Percentiles rank a stretch among this genome's conserved stretches.
phyloP scores from a whole-genome alignment of 2,329 filamentous ascomycete genomes.

The Pyricularia pennisetigena region DNA sequence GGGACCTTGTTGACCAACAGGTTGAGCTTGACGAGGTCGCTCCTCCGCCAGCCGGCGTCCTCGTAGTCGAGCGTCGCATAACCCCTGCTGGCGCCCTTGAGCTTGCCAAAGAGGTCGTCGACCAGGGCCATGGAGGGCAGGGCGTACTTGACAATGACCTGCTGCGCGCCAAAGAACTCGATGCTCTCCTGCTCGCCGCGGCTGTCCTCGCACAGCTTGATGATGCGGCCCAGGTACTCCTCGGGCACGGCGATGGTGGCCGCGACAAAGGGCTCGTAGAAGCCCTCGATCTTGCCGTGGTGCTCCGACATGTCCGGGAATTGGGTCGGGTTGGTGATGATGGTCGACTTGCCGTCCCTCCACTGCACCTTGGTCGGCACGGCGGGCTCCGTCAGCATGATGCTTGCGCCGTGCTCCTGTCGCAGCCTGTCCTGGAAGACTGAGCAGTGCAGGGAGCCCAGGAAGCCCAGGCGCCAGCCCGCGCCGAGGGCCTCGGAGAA shows the following conservation, averaged over 20 bases:
- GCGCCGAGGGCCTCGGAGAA: slow-evolving; percentile 88
- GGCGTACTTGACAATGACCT: slow-evolving; percentile 91
- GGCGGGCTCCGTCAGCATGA: slow-evolving; percentile 94
- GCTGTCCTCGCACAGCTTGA: slow-evolving; percentile 87
- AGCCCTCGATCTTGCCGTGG: slow-evolving; percentile 30
- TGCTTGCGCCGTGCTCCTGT: slow-evolving; percentile 87
- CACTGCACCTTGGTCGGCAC: slow-evolving; percentile 85
- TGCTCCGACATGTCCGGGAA: slow-evolving; percentile 64
- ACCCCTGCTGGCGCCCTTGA: slow-evolving; percentile 78
- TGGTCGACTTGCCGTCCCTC: slow-evolving; percentile 63
- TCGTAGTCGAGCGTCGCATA: slow-evolving; percentile 97
- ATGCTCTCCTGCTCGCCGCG: slow-evolving; percentile 80
- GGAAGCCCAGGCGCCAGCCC: slow-evolving; percentile 87
- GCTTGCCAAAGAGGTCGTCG: slow-evolving; percentile 93
- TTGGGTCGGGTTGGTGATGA: slow-evolving; percentile 77
- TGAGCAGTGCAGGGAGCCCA: slow-evolving; percentile 97
- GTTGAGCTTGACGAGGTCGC: slow-evolving; percentile 79
- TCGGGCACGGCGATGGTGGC: slow-evolving; percentile 87
- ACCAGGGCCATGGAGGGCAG: slow-evolving; percentile 83
- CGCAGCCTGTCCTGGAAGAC: slow-evolving; percentile 93
- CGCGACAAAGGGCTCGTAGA: slow-evolving; percentile 57
- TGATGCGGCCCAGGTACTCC: slow-evolving; percentile 87
- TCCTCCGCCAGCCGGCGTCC: slow-evolving; percentile 77
- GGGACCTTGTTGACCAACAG: slow-evolving; percentile 87
- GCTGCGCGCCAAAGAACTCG: slow-evolving; percentile 82